Evolutionary conservation across 306 rosid genomes (phyloP), one percentile per base, ranked within the genome.

Genomic region (Delonix regia): DNA sequence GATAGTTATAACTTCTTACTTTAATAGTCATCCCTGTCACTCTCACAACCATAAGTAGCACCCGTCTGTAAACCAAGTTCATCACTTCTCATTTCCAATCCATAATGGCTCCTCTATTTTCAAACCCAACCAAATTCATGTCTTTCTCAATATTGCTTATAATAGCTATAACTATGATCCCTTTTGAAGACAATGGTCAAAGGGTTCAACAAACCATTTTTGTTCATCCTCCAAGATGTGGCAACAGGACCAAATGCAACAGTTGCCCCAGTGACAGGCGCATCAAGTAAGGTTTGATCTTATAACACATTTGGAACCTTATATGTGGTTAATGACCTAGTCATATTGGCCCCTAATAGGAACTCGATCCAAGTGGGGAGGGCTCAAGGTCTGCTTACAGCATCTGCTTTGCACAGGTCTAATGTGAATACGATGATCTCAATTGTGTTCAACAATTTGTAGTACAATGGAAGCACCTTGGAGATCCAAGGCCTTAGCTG

Each of bases 221-320:
- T 87, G 41, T 75, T 75, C 47, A 84, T 41, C 81, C 51, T 87
- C 9, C 82, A 84, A 11, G 88, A 87, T 16, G n/a, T 52, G n/a
- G 63, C 82, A 27, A 10, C 0, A 34, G 88, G 84, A 21, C 34
- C 77, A 0, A 75, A 38, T 18, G 78, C 84, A 1, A 87, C 88
- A 2, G 88, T 84, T 4, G 21, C 28, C 3, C 11, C 80, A 1
- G 78, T 87, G 0, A 49, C 41, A 0, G 88, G 90, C 19, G 22
- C 75, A 6, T 55, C 19, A 0, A 86, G 84, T 13, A 87, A 60
- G 59, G 73, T 18, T 0, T 78, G 86, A 88, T 51, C 78, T 39
- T 75, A 64, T 27, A 21, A 39, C 78, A 49, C 86, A 59, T 87
- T 84, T 0, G 90, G 90, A 4, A 78, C 78, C 28, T 51, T 87